Conservation (phyloP, 1,284 basidiomycete genomes). For the Entoloma clypeatum region DNA sequence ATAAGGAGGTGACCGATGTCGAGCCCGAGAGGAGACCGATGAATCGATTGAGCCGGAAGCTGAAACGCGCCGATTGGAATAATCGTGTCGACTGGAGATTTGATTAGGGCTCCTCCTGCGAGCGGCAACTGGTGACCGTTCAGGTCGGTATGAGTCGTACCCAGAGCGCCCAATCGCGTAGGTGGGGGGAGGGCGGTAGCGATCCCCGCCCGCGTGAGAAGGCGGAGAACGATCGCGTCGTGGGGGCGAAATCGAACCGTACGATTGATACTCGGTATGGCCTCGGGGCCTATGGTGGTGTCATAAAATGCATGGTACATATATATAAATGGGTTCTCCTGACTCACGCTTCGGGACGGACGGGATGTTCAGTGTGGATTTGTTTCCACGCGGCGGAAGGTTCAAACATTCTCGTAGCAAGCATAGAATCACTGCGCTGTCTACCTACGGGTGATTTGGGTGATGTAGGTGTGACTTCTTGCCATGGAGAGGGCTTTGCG, state of each 20-base stretch:
- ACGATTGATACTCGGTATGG: slow-evolving; percentile 20
- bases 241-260: slow-evolving; percentile 31
- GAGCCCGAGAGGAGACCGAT: slow-evolving; percentile 20
- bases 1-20: slow-evolving; percentile 12
- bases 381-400: slow-evolving; percentile 71
- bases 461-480: slow-evolving; percentile 32
- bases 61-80: slow-evolving; percentile 13
- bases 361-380: slow-evolving; percentile 36
- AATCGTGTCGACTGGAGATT: slow-evolving; percentile 10
- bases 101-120: slow-evolving; percentile 8
- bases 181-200: slow-evolving; percentile 40
- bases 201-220: slow-evolving; percentile 33
- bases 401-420: slow-evolving; percentile 61
- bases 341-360: slow-evolving; percentile 31
- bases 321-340: too few species aligned
- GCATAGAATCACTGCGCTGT: slow-evolving; percentile 31
- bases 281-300: slow-evolving; percentile 11
- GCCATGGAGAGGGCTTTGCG: slow-evolving; percentile 26
- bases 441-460: slow-evolving; percentile 27
- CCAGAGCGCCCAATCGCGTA: slow-evolving; percentile 29
- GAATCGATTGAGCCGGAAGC: slow-evolving; percentile 15
- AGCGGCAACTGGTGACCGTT: slow-evolving; percentile 23
- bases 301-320: too few species aligned
- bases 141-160: slow-evolving; percentile 41
- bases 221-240: slow-evolving; percentile 25